Evolutionary conservation across 2,329 filamentous ascomycete species (phyloP).

Genomic region (Beauveria sp.): DNA sequence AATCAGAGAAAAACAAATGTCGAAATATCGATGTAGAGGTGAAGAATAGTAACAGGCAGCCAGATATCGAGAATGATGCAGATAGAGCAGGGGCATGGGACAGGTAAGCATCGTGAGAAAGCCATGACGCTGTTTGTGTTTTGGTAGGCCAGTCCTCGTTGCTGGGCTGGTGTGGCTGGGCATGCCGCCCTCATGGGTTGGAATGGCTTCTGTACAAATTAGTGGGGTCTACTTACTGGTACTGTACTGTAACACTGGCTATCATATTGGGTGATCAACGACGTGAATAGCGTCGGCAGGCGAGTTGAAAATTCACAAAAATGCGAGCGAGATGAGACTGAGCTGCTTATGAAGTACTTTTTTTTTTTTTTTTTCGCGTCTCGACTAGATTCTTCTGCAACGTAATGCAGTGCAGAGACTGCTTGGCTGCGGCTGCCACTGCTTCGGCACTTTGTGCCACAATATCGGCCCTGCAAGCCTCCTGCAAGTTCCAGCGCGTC

Average conservation of each 20-base stretch:
- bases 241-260: too few relatives aligned
- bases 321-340: background rate
- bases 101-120: background rate
- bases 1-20: background rate
- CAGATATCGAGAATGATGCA: background rate
- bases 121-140: background rate
- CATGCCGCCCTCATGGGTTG: background rate
- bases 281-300: too few relatives aligned
- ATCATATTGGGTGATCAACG: too few relatives aligned
- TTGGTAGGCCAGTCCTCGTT: background rate
- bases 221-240: too few relatives aligned
- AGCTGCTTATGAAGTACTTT: too few relatives aligned
- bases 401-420: background rate
- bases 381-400: background rate
- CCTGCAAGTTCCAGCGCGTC: slow-evolving; percentile 6
- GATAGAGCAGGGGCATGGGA: background rate
- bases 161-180: background rate
- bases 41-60: background rate
- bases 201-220: background rate
- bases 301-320: too few relatives aligned
- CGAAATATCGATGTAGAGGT: background rate
- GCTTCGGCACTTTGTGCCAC: background rate
- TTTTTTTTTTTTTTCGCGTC: background rate
- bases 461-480: slow-evolving; percentile 1
- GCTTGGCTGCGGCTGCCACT: too few relatives aligned